Evolutionary conservation across 495 filamentous ascomycete species (phyloP).

Genomic region (Penicillium fimorum): DNA sequence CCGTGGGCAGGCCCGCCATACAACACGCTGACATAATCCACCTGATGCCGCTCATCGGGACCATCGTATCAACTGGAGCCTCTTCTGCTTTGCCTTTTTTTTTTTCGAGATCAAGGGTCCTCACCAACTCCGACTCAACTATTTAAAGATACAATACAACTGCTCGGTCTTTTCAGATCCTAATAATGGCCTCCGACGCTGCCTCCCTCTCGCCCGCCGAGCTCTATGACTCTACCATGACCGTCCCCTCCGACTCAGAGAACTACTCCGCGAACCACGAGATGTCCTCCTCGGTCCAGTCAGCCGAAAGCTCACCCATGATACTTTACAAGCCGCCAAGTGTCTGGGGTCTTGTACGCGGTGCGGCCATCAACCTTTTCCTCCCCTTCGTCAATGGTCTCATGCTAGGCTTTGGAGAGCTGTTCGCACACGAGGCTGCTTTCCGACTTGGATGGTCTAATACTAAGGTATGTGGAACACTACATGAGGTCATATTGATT

Average conservation of each 20-base stretch:
- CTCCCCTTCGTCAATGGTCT: slow-evolving; percentile 96
- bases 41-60: background rate
- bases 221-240: slow-evolving; percentile 76
- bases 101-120: background rate
- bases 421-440: slow-evolving; percentile 93
- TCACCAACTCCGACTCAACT: background rate
- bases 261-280: slow-evolving; percentile 76
- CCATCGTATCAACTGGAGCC: slow-evolving; percentile 4
- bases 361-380: slow-evolving; percentile 90
- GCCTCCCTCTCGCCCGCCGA: slow-evolving; percentile 48
- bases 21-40: slow-evolving; percentile 4
- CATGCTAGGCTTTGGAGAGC: slow-evolving; percentile 96
- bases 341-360: slow-evolving; percentile 76
- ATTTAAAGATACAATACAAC: background rate
- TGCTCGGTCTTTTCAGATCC: background rate
- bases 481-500: background rate
- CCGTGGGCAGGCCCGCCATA: background rate
- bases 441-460: slow-evolving; percentile 89
- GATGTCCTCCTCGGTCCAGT: slow-evolving; percentile 57
- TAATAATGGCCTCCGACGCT: slow-evolving; percentile 47
- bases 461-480: slow-evolving; percentile 68
- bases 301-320: slow-evolving; percentile 69
- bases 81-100: background rate
- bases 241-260: slow-evolving; percentile 86
- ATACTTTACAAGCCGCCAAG: slow-evolving; percentile 90